These are phyloP conservation scores for Hydnum rufescens DNA, from an alignment of 768 basidiomycete genomes.

Conservation along the genomic window DNA sequence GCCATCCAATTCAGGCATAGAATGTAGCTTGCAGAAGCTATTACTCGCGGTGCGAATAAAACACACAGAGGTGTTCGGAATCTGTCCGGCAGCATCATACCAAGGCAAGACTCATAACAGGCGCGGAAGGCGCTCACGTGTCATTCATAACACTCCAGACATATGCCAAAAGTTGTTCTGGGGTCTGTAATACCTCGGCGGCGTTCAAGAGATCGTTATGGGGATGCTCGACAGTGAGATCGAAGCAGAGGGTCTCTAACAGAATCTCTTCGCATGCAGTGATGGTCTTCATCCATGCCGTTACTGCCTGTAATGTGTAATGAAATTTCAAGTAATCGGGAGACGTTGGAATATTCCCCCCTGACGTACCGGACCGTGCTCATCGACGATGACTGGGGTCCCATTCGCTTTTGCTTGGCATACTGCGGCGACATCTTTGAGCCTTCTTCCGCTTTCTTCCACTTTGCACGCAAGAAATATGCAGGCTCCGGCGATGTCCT, in stretches of 20 bases:
- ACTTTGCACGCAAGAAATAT: constrained; percentile 84
- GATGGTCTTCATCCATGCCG: constrained; percentile 47
- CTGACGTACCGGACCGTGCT: background rate
- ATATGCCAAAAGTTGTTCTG: constrained; percentile 30
- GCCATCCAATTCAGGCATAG: constrained; percentile 24
- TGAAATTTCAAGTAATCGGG: background rate
- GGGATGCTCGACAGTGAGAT: constrained; percentile 59
- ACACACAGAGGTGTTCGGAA: constrained; percentile 66
- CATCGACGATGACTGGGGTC: background rate
- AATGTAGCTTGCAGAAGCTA: constrained; percentile 60
- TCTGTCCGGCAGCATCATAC: constrained; percentile 19
- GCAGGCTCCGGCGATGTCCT: constrained; percentile 75
- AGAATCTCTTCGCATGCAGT: constrained; percentile 58
- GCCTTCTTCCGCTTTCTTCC: constrained; percentile 71
- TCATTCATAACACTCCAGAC: constrained; percentile 80
- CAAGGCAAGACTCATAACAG: background rate
- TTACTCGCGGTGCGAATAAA: constrained; percentile 44
- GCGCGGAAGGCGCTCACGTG: constrained; percentile 33
- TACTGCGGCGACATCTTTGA: constrained; percentile 63
- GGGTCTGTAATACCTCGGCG: constrained; percentile 16
- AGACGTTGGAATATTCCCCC: constrained; percentile 2
- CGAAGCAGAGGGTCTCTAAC: constrained; percentile 69
- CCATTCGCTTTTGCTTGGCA: constrained; percentile 3
- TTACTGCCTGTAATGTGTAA: constrained; percentile 37
- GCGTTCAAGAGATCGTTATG: constrained; percentile 50